Evolutionary conservation across 2,329 filamentous ascomycete genomes (phyloP).

Genomic region (Aspergillus arachidicola): DNA sequence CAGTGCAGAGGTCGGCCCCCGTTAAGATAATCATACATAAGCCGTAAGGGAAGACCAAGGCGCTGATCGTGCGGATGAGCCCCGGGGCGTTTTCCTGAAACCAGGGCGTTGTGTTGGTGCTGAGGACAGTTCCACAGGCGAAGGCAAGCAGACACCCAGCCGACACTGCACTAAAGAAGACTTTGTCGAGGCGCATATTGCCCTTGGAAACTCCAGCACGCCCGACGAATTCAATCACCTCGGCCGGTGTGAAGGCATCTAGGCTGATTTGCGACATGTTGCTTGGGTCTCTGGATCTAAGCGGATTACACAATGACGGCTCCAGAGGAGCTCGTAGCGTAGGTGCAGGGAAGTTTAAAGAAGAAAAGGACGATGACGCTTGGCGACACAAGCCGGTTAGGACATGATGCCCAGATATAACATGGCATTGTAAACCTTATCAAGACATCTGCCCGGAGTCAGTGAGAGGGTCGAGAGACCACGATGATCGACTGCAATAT

Average conservation of each 20-base stretch:
- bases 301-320: neutral
- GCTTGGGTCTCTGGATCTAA: neutral
- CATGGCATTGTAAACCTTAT: neutral
- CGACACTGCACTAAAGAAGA: slow-evolving; percentile 55
- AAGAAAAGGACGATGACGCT: neutral
- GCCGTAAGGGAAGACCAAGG: slow-evolving; percentile 54
- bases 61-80: slow-evolving; percentile 49
- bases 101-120: slow-evolving; percentile 51
- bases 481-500: neutral
- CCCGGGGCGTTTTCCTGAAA: slow-evolving; percentile 53
- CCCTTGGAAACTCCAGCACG: slow-evolving; percentile 56
- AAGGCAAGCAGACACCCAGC: slow-evolving; percentile 57
- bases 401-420: neutral
- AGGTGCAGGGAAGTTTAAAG: no score
- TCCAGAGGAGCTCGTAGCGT: neutral
- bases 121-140: slow-evolving; percentile 52
- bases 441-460: neutral
- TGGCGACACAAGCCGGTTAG: neutral
- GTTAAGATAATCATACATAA: slow-evolving; percentile 54
- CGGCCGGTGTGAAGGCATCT: slow-evolving; percentile 49
- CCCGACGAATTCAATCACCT: slow-evolving; percentile 55
- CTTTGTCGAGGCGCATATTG: slow-evolving; percentile 56
- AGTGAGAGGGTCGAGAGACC: neutral
- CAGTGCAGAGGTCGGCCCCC: slow-evolving; percentile 53
- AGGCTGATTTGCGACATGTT: slow-evolving; percentile 1